These are phyloP conservation scores for Aureobasidium sp. DNA, from an alignment of 2,329 filamentous ascomycete species.

Conservation along the genomic window DNA sequence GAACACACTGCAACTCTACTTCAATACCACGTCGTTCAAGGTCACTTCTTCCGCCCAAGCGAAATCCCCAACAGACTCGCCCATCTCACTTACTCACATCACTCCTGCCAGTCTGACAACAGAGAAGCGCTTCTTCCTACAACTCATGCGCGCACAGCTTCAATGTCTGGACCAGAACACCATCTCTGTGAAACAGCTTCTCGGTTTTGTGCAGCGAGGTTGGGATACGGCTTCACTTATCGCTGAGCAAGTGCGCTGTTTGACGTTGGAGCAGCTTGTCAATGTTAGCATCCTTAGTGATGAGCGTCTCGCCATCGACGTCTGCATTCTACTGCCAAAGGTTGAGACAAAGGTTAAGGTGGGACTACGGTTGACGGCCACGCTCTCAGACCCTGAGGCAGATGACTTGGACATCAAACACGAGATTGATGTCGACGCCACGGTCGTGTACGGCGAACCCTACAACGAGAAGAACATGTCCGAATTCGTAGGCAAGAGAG, in stretches of 20 bases:
- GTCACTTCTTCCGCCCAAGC: conserved; percentile 21
- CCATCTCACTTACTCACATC: conserved; percentile 63
- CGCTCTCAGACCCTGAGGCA: conserved; percentile 38
- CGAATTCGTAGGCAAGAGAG: conserved; percentile 55
- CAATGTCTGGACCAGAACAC: conserved; percentile 51
- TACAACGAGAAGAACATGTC: conserved; percentile 68
- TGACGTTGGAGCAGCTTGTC: conserved; percentile 58
- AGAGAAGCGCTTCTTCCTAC: conserved; percentile 67
- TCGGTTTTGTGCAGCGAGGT: conserved; percentile 50
- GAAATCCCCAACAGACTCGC: conserved; percentile 23
- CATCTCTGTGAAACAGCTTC: conserved; percentile 49
- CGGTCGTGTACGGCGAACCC: conserved; percentile 66
- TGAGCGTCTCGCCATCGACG: conserved; percentile 52
- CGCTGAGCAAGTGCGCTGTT: conserved; percentile 49
- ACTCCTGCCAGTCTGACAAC: conserved; percentile 47
- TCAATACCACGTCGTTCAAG: conserved; percentile 56
- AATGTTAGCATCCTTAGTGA: conserved; percentile 56
- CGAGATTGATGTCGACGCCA: conserved; percentile 34
- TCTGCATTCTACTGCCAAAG: conserved; percentile 53
- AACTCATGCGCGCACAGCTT: conserved; percentile 60
- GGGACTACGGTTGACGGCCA: conserved; percentile 44
- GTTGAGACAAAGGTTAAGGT: conserved; percentile 62
- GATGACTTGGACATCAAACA: conserved; percentile 47
- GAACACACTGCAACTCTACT: conserved; percentile 63
- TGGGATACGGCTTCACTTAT: conserved; percentile 59